These are phyloP conservation scores for Agrocybe praecox DNA, from an alignment of 768 basidiomycete species.

Conservation along the genomic window DNA sequence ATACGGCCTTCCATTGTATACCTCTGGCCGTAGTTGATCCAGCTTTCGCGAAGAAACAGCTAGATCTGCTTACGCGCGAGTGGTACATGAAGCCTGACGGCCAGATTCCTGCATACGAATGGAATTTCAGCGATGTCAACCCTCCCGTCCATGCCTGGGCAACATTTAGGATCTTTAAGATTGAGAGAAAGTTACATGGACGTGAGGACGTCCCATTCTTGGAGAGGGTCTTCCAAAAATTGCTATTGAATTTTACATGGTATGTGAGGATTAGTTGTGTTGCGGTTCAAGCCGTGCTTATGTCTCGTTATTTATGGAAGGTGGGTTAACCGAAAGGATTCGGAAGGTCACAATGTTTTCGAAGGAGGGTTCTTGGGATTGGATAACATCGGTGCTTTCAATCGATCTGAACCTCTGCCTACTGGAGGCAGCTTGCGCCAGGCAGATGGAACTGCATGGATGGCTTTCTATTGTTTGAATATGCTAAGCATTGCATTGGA, in stretches of 20 bases:
- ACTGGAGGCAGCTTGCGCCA: slow-evolving; percentile 94
- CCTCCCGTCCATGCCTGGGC: slow-evolving; percentile 99
- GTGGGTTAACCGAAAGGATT: slow-evolving; percentile 98
- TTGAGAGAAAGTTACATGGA: slow-evolving; percentile 94
- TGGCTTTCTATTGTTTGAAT: slow-evolving; percentile 98
- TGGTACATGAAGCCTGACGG: slow-evolving; percentile 99
- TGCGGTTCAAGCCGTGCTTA: no score
- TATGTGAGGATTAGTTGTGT: slow-evolving; percentile 28
- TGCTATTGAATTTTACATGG: slow-evolving; percentile 97
- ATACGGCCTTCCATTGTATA: slow-evolving; percentile 99
- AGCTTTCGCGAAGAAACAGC: slow-evolving; percentile 94
- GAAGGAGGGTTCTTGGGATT: slow-evolving; percentile 98
- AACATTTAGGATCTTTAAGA: slow-evolving; percentile 98
- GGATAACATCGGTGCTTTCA: slow-evolving; percentile 98
- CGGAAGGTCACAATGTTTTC: slow-evolving; percentile 93
- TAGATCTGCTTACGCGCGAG: slow-evolving; percentile 93
- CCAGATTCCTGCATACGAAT: slow-evolving; percentile 98
- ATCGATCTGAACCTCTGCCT: slow-evolving; percentile 94
- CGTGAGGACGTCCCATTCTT: slow-evolving; percentile 89
- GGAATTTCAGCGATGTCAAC: slow-evolving; percentile 99
- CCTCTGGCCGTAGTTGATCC: slow-evolving; percentile 96
- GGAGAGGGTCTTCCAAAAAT: slow-evolving; percentile 97
- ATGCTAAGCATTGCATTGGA: slow-evolving; percentile 99
- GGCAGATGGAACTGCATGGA: slow-evolving; percentile 99
- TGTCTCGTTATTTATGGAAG: slow-evolving; percentile 30